Evolutionary conservation across 2,329 filamentous ascomycete genomes (phyloP).

Genomic region (Chrysoporthe deuterocubensis): DNA sequence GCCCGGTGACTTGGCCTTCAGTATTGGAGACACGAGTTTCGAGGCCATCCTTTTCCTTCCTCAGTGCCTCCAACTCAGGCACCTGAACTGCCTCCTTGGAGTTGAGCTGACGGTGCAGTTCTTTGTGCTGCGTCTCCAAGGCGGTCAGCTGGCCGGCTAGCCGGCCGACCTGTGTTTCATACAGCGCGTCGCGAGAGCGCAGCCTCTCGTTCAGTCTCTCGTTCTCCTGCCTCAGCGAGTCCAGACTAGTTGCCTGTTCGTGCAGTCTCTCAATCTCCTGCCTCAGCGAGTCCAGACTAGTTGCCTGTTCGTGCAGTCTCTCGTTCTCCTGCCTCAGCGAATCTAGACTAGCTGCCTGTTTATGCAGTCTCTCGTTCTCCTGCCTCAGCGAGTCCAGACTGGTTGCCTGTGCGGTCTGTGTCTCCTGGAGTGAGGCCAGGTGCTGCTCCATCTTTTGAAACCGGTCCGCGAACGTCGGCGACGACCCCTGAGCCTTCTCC

Average conservation of each 20-base stretch:
- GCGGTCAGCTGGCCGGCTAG: neutral
- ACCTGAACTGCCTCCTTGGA: neutral
- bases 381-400: neutral
- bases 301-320: neutral
- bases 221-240: too few species aligned
- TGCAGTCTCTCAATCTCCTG: too few species aligned
- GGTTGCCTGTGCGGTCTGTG: neutral
- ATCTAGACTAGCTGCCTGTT: neutral
- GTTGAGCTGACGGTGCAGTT: neutral
- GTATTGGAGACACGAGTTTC: constrained; percentile 11
- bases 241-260: too few species aligned
- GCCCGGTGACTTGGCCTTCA: constrained; percentile 2
- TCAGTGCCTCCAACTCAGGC: neutral
- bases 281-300: too few species aligned
- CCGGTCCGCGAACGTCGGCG: constrained; percentile 1
- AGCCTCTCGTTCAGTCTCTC: neutral
- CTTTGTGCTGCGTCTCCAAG: neutral
- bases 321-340: neutral
- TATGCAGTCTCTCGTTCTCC: neutral
- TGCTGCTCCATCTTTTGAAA: constrained; percentile 19
- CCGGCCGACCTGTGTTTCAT: constrained; percentile 1
- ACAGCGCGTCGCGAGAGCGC: constrained; percentile 1
- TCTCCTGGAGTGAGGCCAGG: constrained; percentile 11
- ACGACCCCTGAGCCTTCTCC: neutral
- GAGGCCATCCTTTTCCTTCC: constrained; percentile 16